Conservation (phyloP, 129 eudicot species). For the Calendula officinalis region DNA sequence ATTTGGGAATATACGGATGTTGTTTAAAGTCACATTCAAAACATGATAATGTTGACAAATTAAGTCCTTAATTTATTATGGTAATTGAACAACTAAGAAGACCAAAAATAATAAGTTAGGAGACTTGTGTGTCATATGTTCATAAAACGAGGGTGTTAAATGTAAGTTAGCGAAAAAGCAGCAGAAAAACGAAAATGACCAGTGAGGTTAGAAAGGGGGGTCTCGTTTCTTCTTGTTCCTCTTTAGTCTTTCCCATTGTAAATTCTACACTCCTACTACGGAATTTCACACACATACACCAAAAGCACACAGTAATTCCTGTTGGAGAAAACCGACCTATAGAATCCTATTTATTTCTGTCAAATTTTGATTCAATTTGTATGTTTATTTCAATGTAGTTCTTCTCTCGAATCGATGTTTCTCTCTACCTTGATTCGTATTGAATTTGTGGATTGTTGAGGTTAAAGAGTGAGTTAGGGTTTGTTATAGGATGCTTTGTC, state of each 20-base stretch:
- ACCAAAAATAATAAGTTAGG: not conserved
- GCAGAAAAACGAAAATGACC: conserved; percentile 15
- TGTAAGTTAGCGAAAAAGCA: conserved; percentile 4
- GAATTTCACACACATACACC: too few species aligned
- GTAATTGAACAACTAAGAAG: not conserved
- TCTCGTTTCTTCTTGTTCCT: too few species aligned
- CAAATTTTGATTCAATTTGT: not conserved
- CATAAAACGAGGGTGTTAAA: conserved; percentile 2
- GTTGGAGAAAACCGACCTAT: too few species aligned
- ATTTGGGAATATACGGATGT: too few species aligned
- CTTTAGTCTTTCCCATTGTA: too few species aligned
- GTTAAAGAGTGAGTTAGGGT: not conserved
- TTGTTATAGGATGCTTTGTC: conserved; percentile 58
- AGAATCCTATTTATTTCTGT: not conserved
- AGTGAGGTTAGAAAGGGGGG: not conserved
- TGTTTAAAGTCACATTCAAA: too few species aligned
- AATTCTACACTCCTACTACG: too few species aligned
- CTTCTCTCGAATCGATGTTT: conserved; percentile 15
- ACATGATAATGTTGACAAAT: too few species aligned
- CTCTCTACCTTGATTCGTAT: conserved; percentile 15
- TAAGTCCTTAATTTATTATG: too few species aligned
- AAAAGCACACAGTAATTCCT: too few species aligned
- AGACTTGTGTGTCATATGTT: conserved; percentile 7
- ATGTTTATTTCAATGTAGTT: conserved; percentile 25
- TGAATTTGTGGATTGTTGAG: conserved; percentile 3